Percentiles rank a stretch among this genome's conserved stretches.
These are phyloP conservation scores for Fusarium poae DNA, from an alignment of 2,329 filamentous ascomycete species.

Conservation along the genomic window DNA sequence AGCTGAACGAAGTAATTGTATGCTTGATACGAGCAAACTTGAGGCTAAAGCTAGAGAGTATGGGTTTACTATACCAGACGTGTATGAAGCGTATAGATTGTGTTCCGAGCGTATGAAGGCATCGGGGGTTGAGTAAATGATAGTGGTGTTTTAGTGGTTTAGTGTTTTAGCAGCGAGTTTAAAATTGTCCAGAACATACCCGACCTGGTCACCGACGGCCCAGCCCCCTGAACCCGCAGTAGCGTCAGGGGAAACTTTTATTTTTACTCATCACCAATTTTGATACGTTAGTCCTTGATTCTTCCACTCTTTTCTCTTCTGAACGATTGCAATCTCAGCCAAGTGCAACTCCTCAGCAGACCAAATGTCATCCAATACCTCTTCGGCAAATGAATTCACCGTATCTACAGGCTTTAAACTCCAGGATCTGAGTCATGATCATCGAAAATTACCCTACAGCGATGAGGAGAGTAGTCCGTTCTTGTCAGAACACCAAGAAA, in stretches of 20 bases:
- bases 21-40: constrained; percentile 73
- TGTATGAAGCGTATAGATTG: constrained; percentile 69
- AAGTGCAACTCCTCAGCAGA: background rate
- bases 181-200: too few species aligned
- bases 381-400: background rate
- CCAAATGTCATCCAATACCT: background rate
- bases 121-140: background rate
- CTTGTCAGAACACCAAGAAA: background rate
- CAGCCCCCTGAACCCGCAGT: background rate
- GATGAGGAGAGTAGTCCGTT: background rate
- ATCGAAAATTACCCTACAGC: background rate
- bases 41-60: constrained; percentile 71
- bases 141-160: background rate
- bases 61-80: constrained; percentile 68
- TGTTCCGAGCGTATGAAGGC: constrained; percentile 18
- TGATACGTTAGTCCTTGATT: background rate
- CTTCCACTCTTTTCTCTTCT: background rate
- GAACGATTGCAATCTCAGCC: background rate
- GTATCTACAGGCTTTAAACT: background rate
- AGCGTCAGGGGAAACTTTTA: background rate
- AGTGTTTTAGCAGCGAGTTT: background rate
- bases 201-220: too few species aligned
- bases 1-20: constrained; percentile 73
- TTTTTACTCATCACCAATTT: background rate
- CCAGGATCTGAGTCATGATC: background rate